Percentiles rank a stretch among this genome's conserved stretches.
Evolutionary conservation across 352 stramenopile species (phyloP).

Genomic region (Peronospora destructor): DNA sequence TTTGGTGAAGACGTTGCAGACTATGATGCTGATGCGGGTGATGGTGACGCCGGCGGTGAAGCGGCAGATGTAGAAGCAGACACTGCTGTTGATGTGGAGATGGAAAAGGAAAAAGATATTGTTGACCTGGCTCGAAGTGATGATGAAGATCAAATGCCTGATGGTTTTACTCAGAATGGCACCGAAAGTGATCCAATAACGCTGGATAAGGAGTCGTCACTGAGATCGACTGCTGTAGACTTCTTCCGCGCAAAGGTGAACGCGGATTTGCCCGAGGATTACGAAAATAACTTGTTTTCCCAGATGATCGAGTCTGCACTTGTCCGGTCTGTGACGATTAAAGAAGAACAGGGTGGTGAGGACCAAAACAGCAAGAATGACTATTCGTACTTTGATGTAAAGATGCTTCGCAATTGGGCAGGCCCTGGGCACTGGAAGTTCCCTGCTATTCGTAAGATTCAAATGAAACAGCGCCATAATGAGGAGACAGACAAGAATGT

Average conservation of each 20-base stretch:
- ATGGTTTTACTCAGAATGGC: constrained; percentile 18
- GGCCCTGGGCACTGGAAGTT: constrained; percentile 74
- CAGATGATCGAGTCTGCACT: constrained; percentile 74
- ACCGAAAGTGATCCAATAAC: constrained; percentile 3
- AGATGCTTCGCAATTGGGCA: constrained; percentile 79
- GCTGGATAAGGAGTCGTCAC: constrained; percentile 24
- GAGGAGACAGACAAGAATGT: constrained; percentile 27
- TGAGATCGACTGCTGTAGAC: constrained; percentile 40
- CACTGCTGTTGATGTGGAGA: constrained; percentile 25
- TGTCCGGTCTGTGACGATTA: constrained; percentile 41
- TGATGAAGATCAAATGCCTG: constrained; percentile 12
- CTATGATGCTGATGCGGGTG: constrained; percentile 35
- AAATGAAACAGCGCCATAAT: constrained; percentile 25
- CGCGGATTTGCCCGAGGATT: constrained; percentile 37
- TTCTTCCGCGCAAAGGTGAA: constrained; percentile 53
- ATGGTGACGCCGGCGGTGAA: constrained; percentile 10
- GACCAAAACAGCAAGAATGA: constrained; percentile 43
- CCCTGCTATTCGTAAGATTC: constrained; percentile 41
- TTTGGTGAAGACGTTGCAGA: constrained; percentile 27
- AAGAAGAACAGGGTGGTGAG: constrained; percentile 37
- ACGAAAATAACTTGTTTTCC: constrained; percentile 51
- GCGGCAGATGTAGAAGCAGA: constrained; percentile 21
- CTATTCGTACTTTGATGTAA: constrained; percentile 81
- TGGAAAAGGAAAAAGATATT: constrained; percentile 27
- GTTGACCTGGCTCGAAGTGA: constrained; percentile 25